These are phyloP conservation scores for Calendula officinalis DNA, from an alignment of 129 eudicot species.

Conservation along the genomic window DNA sequence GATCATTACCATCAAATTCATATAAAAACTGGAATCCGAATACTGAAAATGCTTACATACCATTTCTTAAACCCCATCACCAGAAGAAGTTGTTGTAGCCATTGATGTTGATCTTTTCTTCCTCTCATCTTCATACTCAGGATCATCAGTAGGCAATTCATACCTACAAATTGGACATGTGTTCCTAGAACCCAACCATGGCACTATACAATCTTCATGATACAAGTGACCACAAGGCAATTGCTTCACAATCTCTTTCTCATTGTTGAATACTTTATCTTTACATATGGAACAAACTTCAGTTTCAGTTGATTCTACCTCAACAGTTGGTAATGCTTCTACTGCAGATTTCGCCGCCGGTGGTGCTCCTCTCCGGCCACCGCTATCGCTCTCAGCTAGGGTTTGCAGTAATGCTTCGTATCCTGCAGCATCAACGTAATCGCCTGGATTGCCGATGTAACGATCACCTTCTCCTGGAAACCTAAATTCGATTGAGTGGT, in stretches of 20 bases:
- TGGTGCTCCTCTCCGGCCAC: constrained; percentile 72
- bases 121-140: constrained; percentile 60
- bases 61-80: constrained; percentile 15
- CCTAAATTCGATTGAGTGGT: constrained; percentile 75
- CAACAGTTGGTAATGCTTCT: constrained; percentile 33
- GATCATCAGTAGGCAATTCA: constrained; percentile 66
- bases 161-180: constrained; percentile 68
- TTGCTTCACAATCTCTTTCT: constrained; percentile 51
- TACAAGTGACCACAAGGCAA: constrained; percentile 78
- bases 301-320: neutral
- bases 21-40: constrained; percentile 1
- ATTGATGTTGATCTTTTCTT: constrained; percentile 33
- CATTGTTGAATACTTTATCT: constrained; percentile 41
- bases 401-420: constrained; percentile 78
- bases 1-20: constrained; percentile 24
- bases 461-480: constrained; percentile 49
- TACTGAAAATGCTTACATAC: neutral
- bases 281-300: constrained; percentile 60
- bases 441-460: constrained; percentile 83
- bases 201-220: constrained; percentile 65
- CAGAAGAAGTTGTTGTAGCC: constrained; percentile 7
- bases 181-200: constrained; percentile 65
- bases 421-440: constrained; percentile 87
- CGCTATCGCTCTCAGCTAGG: constrained; percentile 69
- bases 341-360: constrained; percentile 72